A percentile compares a stretch with the other conserved stretches of the same genome.
These are phyloP conservation scores for Dendrobium chrysotoxum DNA, from an alignment of 106 monocot genomes.

Conservation along the genomic window DNA sequence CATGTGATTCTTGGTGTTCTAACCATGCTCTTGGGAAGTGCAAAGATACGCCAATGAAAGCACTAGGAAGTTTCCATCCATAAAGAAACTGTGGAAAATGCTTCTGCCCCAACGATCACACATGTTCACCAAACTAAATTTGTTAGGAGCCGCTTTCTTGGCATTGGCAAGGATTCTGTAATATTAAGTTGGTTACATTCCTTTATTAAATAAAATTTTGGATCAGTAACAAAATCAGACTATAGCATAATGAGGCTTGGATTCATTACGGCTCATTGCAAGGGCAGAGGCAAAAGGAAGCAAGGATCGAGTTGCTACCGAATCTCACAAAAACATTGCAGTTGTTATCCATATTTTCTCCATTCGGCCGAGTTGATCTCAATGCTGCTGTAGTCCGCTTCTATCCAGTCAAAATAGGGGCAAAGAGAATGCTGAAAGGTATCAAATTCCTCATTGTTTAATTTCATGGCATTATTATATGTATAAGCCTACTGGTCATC, in stretches of 20 bases:
- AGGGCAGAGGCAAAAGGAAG: too few relatives aligned
- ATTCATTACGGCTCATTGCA: conserved; percentile 84
- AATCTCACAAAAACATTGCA: too few relatives aligned
- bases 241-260: conserved; percentile 73
- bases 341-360: too few relatives aligned
- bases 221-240: conserved; percentile 70
- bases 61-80: conserved; percentile 58
- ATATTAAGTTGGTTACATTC: conserved; percentile 60
- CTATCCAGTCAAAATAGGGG: too few relatives aligned
- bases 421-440: too few relatives aligned
- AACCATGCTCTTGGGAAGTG: conserved; percentile 47
- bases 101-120: conserved; percentile 17
- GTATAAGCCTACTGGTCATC: too few relatives aligned
- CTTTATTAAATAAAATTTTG: conserved; percentile 84
- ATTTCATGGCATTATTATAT: too few relatives aligned
- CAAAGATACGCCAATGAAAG: conserved; percentile 59
- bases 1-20: conserved; percentile 52
- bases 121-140: conserved; percentile 35
- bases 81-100: conserved; percentile 19
- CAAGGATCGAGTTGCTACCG: too few relatives aligned
- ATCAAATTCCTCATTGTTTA: too few relatives aligned
- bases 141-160: conserved; percentile 40
- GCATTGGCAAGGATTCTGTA: conserved; percentile 26
- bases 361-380: too few relatives aligned
- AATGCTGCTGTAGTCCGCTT: too few relatives aligned